phyloP scores from a whole-genome alignment of 2,329 filamentous ascomycete species.

The Penicillium polonicum region DNA sequence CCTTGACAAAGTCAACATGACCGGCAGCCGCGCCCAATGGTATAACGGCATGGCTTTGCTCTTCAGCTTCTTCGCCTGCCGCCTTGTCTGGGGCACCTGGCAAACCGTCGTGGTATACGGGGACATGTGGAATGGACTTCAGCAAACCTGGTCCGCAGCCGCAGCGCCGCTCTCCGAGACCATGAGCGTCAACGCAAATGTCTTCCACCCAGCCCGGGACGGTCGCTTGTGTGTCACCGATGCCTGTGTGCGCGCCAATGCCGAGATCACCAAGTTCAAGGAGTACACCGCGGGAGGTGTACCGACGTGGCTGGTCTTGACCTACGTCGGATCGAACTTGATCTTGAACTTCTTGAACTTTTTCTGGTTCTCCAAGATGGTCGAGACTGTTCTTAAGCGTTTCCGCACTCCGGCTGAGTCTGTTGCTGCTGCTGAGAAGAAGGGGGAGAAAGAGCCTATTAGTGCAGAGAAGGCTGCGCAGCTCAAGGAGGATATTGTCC shows the following conservation, averaged over 20 bases:
- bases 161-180: slow-evolving; percentile 29
- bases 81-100: slow-evolving; percentile 63
- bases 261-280: slow-evolving; percentile 52
- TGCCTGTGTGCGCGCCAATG: slow-evolving; percentile 41
- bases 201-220: slow-evolving; percentile 36
- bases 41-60: slow-evolving; percentile 63
- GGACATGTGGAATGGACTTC: slow-evolving; percentile 57
- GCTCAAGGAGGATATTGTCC: slow-evolving; percentile 27
- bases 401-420: slow-evolving; percentile 48
- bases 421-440: slow-evolving; percentile 24
- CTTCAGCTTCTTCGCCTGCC: slow-evolving; percentile 59
- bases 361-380: slow-evolving; percentile 69
- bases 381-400: slow-evolving; percentile 62
- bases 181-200: slow-evolving; percentile 33
- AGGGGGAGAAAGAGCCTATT: slow-evolving; percentile 13
- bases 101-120: slow-evolving; percentile 58
- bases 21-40: slow-evolving; percentile 60
- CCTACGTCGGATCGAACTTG: slow-evolving; percentile 59
- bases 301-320: slow-evolving; percentile 59
- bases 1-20: slow-evolving; percentile 66
- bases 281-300: slow-evolving; percentile 41
- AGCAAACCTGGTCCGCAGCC: slow-evolving; percentile 39
- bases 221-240: slow-evolving; percentile 39
- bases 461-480: slow-evolving; percentile 14
- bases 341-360: slow-evolving; percentile 63